Evolutionary conservation across 106 monocot genomes (phyloP).

Genomic region (Alisma plantagoaquatica): DNA sequence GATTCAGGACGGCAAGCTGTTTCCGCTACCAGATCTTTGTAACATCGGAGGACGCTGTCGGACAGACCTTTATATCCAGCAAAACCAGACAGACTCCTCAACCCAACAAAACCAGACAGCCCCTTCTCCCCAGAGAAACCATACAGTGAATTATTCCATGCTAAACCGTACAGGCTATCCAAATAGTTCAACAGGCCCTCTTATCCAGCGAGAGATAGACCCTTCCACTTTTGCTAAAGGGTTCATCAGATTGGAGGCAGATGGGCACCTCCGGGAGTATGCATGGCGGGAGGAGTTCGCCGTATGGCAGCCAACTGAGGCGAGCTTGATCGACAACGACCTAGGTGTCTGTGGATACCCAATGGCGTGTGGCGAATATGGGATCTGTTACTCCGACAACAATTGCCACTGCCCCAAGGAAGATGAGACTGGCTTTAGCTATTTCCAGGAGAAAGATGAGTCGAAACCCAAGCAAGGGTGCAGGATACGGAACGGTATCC

Average conservation of each 20-base stretch:
- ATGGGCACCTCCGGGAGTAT: constrained; percentile 1
- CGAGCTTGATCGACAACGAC: neutral
- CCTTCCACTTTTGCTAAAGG: too few relatives aligned
- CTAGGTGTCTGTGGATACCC: neutral
- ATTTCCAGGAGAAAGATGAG: neutral
- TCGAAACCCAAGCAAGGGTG: neutral
- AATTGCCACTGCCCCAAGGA: neutral
- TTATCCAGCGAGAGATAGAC: too few relatives aligned
- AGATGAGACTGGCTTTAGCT: neutral
- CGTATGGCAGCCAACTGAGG: neutral
- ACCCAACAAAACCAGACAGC: too few relatives aligned
- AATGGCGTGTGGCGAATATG: neutral
- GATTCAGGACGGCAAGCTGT: too few relatives aligned
- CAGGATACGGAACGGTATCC: neutral
- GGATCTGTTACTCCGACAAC: neutral
- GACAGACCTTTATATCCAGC: too few relatives aligned
- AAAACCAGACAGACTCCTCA: too few relatives aligned
- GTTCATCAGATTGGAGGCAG: neutral
- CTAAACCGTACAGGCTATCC: too few relatives aligned
- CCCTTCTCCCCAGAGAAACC: too few relatives aligned
- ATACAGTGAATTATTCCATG: too few relatives aligned
- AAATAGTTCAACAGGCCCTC: too few relatives aligned
- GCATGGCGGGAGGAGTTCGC: neutral
- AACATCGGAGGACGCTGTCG: too few relatives aligned
- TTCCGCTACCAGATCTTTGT: too few relatives aligned